Conservation (phyloP, 768 basidiomycete genomes). For the Cyclocybe cylindracea region DNA sequence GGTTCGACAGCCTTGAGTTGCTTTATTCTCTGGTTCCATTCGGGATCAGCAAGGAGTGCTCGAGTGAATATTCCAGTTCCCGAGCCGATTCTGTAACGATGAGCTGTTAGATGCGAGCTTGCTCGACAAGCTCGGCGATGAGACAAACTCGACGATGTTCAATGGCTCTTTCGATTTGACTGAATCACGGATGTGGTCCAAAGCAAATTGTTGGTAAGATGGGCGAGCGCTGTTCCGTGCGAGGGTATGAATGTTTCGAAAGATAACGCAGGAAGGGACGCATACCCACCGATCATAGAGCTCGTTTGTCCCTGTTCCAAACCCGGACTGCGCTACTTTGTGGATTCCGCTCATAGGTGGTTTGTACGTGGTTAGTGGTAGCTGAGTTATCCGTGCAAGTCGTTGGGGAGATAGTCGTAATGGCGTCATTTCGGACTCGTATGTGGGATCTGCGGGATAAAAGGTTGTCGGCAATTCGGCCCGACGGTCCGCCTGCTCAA, state of each 20-base stretch:
- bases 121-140: neutral
- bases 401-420: too few relatives aligned
- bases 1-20: slow-evolving; percentile 79
- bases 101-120: slow-evolving; percentile 6
- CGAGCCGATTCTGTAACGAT: slow-evolving; percentile 63
- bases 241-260: neutral
- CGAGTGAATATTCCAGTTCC: slow-evolving; percentile 92
- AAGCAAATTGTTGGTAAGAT: slow-evolving; percentile 68
- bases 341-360: slow-evolving; percentile 43
- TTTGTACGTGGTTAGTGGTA: too few relatives aligned
- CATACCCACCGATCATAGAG: slow-evolving; percentile 68
- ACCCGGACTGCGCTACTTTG: slow-evolving; percentile 68
- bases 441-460: too few relatives aligned
- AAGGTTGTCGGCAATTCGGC: too few relatives aligned
- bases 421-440: too few relatives aligned
- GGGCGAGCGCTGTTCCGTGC: slow-evolving; percentile 64
- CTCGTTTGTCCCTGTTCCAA: slow-evolving; percentile 80
- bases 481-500: too few relatives aligned
- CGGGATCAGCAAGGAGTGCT: slow-evolving; percentile 67
- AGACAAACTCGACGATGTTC: slow-evolving; percentile 70
- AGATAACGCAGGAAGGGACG: neutral
- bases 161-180: slow-evolving; percentile 40
- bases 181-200: slow-evolving; percentile 59
- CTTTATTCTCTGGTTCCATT: slow-evolving; percentile 50
- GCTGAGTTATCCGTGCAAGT: too few relatives aligned